A percentile compares a stretch with the other conserved stretches of the same genome.
These are phyloP conservation scores for Phascolomyces articulosus DNA, from an alignment of 371 early-diverging fungal genomes.

Conservation along the genomic window DNA sequence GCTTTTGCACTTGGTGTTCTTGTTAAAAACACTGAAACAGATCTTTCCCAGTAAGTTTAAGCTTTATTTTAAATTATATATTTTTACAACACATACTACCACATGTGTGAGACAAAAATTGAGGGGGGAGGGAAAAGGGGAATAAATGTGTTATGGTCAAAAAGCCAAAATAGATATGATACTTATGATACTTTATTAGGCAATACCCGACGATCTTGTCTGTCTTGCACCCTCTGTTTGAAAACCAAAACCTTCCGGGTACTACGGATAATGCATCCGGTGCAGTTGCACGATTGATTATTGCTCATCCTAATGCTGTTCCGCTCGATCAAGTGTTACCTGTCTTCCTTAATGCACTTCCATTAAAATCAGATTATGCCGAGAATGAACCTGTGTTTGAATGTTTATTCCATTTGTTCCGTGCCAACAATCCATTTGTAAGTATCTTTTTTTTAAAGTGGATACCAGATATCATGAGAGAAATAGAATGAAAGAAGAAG, in stretches of 20 bases:
- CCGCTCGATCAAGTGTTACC: conserved; percentile 79
- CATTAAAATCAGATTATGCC: conserved; percentile 77
- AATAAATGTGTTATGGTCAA: not conserved
- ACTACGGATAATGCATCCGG: conserved; percentile 89
- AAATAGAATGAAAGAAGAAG: not conserved
- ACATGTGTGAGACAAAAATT: not conserved
- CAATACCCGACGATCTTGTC: conserved; percentile 74
- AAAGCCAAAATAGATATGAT: not conserved
- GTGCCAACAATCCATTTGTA: conserved; percentile 52
- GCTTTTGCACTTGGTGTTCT: conserved; percentile 83
- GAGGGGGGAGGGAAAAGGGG: no score
- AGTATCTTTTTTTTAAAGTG: no score
- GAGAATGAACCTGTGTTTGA: conserved; percentile 82
- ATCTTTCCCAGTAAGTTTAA: conserved; percentile 55
- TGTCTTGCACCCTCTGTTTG: conserved; percentile 74
- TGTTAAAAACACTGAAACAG: conserved; percentile 65
- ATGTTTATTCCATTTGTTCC: conserved; percentile 65
- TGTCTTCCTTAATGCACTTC: conserved; percentile 68
- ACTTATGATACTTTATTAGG: conserved; percentile 15
- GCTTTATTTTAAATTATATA: not conserved
- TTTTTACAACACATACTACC: not conserved
- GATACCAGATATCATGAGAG: no score
- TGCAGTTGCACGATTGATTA: conserved; percentile 56
- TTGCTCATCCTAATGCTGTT: conserved; percentile 69
- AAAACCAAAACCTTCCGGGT: conserved; percentile 60